Evolutionary conservation across 176 grass and related monocot species (phyloP), one percentile per base, ranked within the genome.

Genomic region (Miscanthus lutarioriparius): DNA sequence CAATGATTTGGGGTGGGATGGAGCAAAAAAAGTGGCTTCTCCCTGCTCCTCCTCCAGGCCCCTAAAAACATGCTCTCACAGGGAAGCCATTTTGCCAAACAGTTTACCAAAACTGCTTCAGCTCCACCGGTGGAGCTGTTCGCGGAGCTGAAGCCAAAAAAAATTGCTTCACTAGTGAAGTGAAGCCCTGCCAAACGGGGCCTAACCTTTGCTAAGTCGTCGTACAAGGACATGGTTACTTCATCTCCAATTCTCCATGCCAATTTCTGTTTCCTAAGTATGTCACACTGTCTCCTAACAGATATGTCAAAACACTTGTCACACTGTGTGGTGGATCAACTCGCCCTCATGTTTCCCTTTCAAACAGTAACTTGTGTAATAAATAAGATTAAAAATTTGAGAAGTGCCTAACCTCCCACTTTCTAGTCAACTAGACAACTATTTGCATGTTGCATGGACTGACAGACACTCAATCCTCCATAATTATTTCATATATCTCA

Each of bases 161-260:
- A 30, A 30, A 30, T 30, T n/a, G n/a, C n/a, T n/a, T n/a, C n/a
- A n/a, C n/a, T n/a, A n/a, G n/a, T n/a, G n/a, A n/a, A n/a, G n/a
- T n/a, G n/a, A n/a, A n/a, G n/a, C n/a, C n/a, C n/a, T n/a, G n/a
- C n/a, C n/a, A n/a, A n/a, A n/a, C n/a, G n/a, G n/a, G n/a, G n/a
- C n/a, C n/a, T n/a, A 33, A 63, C 27, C n/a, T 80, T 80, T 53
- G 69, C 39, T 83, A 71, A 62, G 22, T 45, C 9, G 15, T 35
- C 1, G 22, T 84, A 73, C 35, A 35, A 33, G 11, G 15, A 30
- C 59, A 61, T 35, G 62, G 67, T 51, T 41, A 69, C 85, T 81
- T 59, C 15, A 83, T 48, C 51, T 63, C 15, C 67, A n/a, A 25
- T 61, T 61, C n/a, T 25, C 56, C n/a, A 10, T 61, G 26, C 12